phyloP scores from a whole-genome alignment of 306 rosid species.

The Ormosia semicastrata region DNA sequence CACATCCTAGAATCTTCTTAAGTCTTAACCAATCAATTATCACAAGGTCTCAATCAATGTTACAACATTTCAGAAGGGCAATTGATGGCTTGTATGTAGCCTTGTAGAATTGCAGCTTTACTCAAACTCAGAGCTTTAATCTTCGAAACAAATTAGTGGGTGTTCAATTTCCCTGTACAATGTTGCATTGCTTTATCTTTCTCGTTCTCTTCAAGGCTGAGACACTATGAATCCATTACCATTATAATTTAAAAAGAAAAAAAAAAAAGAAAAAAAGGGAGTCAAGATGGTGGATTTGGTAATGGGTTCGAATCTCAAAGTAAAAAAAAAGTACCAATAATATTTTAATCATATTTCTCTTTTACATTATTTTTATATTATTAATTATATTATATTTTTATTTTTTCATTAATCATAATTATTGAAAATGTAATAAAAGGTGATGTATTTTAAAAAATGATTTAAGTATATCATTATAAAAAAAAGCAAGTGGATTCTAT shows the following conservation, averaged over 20 bases:
- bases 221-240: conserved; percentile 38
- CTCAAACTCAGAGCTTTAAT: conserved; percentile 27
- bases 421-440: too few relatives aligned
- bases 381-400: too few relatives aligned
- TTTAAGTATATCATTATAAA: too few relatives aligned
- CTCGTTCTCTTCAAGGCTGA: conserved; percentile 20
- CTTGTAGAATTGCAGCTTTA: conserved; percentile 31
- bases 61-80: conserved; percentile 8
- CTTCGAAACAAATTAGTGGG: conserved; percentile 60
- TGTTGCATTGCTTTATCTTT: conserved; percentile 40
- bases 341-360: too few relatives aligned
- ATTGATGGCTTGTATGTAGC: conserved; percentile 30
- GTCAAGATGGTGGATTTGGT: conserved; percentile 70
- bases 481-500: conserved; percentile 22
- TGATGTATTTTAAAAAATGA: too few relatives aligned
- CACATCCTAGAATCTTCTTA: conserved; percentile 80
- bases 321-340: too few relatives aligned
- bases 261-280: background rate
- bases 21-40: conserved; percentile 27
- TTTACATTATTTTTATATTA: too few relatives aligned
- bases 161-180: conserved; percentile 49
- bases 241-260: conserved; percentile 17
- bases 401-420: too few relatives aligned
- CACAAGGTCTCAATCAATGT: background rate
- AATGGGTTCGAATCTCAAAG: conserved; percentile 39